Evolutionary conservation across 495 filamentous ascomycete genomes (phyloP).

Genomic region (Talaromyces borbonicus): DNA sequence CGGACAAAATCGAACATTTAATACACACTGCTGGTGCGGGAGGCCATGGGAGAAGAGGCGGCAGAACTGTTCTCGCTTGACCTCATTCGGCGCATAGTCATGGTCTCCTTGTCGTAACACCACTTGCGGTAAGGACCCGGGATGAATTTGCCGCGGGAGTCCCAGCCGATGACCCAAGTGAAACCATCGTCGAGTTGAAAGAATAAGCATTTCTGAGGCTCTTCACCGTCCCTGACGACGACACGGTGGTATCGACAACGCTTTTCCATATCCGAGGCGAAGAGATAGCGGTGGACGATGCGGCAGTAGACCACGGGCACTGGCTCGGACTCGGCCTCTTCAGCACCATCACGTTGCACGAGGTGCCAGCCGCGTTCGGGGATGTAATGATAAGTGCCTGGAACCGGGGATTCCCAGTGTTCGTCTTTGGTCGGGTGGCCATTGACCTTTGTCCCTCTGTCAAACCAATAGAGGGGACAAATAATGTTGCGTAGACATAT

Average conservation of each 20-base stretch:
- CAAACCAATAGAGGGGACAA: slow-evolving; percentile 38
- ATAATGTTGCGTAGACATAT: slow-evolving; percentile 31
- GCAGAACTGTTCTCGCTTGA: slow-evolving; percentile 15
- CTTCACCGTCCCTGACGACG: slow-evolving; percentile 22
- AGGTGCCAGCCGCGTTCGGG: slow-evolving; percentile 37
- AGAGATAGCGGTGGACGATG: slow-evolving; percentile 38
- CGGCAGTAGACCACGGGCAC: slow-evolving; percentile 36
- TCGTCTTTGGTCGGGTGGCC: slow-evolving; percentile 29
- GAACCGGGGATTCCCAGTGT: slow-evolving; percentile 36
- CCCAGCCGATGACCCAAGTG: slow-evolving; percentile 38
- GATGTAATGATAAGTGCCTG: slow-evolving; percentile 36
- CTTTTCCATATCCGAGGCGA: slow-evolving; percentile 33
- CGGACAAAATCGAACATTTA: neutral
- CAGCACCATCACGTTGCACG: slow-evolving; percentile 25
- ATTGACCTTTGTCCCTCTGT: slow-evolving; percentile 28
- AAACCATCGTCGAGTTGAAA: slow-evolving; percentile 34
- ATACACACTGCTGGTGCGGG: slow-evolving; percentile 30
- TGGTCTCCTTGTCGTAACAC: slow-evolving; percentile 28
- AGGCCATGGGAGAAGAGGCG: slow-evolving; percentile 29
- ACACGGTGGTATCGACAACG: slow-evolving; percentile 34
- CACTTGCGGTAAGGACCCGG: slow-evolving; percentile 37
- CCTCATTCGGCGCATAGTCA: slow-evolving; percentile 30
- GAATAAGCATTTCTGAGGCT: slow-evolving; percentile 30
- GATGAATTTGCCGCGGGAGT: slow-evolving; percentile 33
- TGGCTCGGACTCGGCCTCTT: slow-evolving; percentile 29